These are phyloP conservation scores for Tetrapisispora taiwanensis DNA, from an alignment of 805 yeast genomes.

Conservation along the genomic window DNA sequence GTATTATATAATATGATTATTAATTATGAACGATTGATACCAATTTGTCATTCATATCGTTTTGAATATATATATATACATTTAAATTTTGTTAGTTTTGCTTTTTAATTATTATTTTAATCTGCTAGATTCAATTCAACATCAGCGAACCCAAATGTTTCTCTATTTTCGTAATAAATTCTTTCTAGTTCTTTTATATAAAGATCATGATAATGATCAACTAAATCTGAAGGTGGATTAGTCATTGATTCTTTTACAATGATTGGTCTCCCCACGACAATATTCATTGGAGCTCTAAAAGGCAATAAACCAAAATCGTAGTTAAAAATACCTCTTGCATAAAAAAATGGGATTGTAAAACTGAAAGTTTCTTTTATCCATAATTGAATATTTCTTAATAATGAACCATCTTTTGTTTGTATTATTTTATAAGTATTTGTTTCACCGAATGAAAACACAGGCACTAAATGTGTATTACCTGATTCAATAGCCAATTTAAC, in stretches of 20 bases:
- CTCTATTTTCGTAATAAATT: slow-evolving; percentile 59
- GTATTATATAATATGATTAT: too few species aligned
- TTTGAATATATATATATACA: too few species aligned
- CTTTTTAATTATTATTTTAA: slow-evolving; percentile 1
- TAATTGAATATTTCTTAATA: slow-evolving; percentile 49
- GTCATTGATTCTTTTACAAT: slow-evolving; percentile 39
- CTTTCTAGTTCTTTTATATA: slow-evolving; percentile 56
- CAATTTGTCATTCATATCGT: too few species aligned
- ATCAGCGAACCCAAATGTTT: slow-evolving; percentile 31
- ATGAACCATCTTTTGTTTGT: slow-evolving; percentile 35
- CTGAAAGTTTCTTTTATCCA: slow-evolving; percentile 65
- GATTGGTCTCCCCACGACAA: slow-evolving; percentile 66
- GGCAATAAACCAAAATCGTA: slow-evolving; percentile 89
- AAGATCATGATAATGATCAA: slow-evolving; percentile 60
- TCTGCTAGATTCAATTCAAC: slow-evolving; percentile 23
- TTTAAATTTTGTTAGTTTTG: too few species aligned
- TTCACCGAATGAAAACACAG: slow-evolving; percentile 88
- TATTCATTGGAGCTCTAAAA: slow-evolving; percentile 64
- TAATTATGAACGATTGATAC: too few species aligned
- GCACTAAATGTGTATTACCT: slow-evolving; percentile 74
- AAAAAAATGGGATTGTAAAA: slow-evolving; percentile 83
- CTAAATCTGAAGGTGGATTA: slow-evolving; percentile 37
- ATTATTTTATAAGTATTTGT: slow-evolving; percentile 50
- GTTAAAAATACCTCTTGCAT: slow-evolving; percentile 86
- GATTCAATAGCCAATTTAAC: slow-evolving; percentile 73